A percentile compares a stretch with the other conserved stretches of the same genome.
Conservation (phyloP, 2,329 filamentous ascomycete genomes). For the Cercospora zeina region DNA sequence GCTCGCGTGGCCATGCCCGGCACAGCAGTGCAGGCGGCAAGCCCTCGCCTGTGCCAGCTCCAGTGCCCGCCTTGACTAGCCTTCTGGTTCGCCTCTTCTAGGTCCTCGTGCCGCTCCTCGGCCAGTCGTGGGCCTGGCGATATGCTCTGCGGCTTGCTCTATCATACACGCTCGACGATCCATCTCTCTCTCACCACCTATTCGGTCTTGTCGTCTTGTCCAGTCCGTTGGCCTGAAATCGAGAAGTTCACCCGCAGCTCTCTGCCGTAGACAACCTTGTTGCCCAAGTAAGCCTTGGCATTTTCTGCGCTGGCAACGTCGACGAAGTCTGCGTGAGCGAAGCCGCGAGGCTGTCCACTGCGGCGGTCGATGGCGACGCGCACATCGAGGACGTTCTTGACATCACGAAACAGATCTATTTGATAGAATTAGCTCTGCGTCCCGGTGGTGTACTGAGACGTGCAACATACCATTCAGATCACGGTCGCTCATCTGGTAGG, state of each 20-base stretch:
- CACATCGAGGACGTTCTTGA: slow-evolving; percentile 71
- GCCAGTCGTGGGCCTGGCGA: not conserved
- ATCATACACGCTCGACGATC: not conserved
- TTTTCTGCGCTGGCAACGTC: slow-evolving; percentile 64
- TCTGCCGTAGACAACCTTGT: slow-evolving; percentile 65
- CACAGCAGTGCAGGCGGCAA: not conserved
- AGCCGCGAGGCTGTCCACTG: slow-evolving; percentile 78
- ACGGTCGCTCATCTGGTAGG: slow-evolving; percentile 79
- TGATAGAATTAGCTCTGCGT: not conserved
- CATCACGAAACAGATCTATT: slow-evolving; percentile 64
- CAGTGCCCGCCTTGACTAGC: not conserved
- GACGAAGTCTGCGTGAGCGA: slow-evolving; percentile 79
- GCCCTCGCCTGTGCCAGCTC: not conserved
- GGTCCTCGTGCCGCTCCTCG: not conserved
- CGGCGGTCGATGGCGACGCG: slow-evolving; percentile 79
- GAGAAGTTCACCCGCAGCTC: slow-evolving; percentile 64
- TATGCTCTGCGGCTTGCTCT: not conserved
- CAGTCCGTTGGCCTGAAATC: not conserved
- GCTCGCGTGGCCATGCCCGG: not conserved
- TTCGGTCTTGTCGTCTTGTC: not conserved
- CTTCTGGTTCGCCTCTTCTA: not conserved
- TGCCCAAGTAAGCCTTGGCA: slow-evolving; percentile 58
- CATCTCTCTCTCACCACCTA: not conserved
- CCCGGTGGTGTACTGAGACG: not conserved
- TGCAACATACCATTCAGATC: slow-evolving; percentile 64